These are phyloP conservation scores for Schizosaccharomyces cryophilus DNA, from an alignment of 805 yeast genomes.

Conservation along the genomic window DNA sequence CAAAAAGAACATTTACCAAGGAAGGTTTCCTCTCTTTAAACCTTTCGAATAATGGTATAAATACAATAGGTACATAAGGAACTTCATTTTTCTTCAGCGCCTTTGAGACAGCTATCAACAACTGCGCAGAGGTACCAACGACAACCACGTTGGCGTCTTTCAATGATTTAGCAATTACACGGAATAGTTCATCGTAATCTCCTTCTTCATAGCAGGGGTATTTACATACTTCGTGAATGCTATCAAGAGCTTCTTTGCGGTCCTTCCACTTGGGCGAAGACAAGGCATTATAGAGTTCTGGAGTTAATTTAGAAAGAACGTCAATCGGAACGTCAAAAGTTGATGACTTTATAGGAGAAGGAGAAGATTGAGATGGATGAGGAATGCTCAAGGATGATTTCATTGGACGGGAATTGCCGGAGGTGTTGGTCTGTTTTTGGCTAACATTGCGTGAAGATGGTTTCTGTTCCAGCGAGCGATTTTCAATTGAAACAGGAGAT, in stretches of 20 bases:
- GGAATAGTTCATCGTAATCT: constrained; percentile 43
- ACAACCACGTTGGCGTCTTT: constrained; percentile 51
- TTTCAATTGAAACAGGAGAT: too few relatives aligned
- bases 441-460: too few relatives aligned
- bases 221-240: constrained; percentile 17
- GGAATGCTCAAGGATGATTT: too few relatives aligned
- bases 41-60: constrained; percentile 49
- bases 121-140: constrained; percentile 15
- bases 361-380: not conserved
- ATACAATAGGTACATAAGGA: constrained; percentile 26
- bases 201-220: constrained; percentile 26
- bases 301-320: constrained; percentile 40
- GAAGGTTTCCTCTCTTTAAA: constrained; percentile 68
- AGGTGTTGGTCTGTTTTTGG: too few relatives aligned
- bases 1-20: constrained; percentile 43
- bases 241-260: constrained; percentile 63
- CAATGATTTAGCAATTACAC: constrained; percentile 40
- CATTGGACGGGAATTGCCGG: too few relatives aligned
- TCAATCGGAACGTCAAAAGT: constrained; percentile 48
- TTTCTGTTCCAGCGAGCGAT: too few relatives aligned
- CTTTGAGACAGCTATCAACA: constrained; percentile 24
- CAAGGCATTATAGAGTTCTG: constrained; percentile 29
- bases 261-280: constrained; percentile 69
- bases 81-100: constrained; percentile 39
- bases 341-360: constrained; percentile 22